Percentiles rank a stretch among this genome's conserved stretches.
Conservation (phyloP, 2,329 filamentous ascomycete genomes). For the Ophiocordyceps unilateralis region DNA sequence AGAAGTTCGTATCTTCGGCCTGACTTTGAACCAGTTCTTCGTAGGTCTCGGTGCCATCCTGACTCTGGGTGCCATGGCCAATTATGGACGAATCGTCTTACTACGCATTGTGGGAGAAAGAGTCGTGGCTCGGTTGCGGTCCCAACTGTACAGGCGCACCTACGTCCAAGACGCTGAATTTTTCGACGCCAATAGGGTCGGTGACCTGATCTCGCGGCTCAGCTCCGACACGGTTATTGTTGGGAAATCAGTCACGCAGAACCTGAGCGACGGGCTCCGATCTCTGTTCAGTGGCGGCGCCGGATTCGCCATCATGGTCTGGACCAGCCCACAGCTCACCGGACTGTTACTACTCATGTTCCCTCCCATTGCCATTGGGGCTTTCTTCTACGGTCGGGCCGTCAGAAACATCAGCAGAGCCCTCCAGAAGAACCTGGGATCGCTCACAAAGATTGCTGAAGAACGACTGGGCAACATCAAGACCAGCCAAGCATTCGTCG, state of each 20-base stretch:
- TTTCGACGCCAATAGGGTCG: slow-evolving; percentile 93
- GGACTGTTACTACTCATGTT: slow-evolving; percentile 74
- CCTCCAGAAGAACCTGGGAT: slow-evolving; percentile 87
- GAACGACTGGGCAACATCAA: slow-evolving; percentile 94
- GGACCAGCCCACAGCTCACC: slow-evolving; percentile 80
- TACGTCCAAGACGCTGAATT: slow-evolving; percentile 98
- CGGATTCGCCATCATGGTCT: slow-evolving; percentile 88
- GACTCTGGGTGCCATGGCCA: slow-evolving; percentile 69
- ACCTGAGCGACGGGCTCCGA: slow-evolving; percentile 87
- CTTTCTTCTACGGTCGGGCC: slow-evolving; percentile 78
- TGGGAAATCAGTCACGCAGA: slow-evolving; percentile 96
- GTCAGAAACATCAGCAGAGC: slow-evolving; percentile 80
- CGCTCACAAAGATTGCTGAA: slow-evolving; percentile 91
- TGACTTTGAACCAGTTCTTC: slow-evolving; percentile 81
- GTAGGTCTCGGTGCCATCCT: slow-evolving; percentile 59
- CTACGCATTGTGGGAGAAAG: slow-evolving; percentile 88
- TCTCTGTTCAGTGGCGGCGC: slow-evolving; percentile 79
- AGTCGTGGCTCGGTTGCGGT: slow-evolving; percentile 77
- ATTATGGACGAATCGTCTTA: slow-evolving; percentile 86
- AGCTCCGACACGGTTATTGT: slow-evolving; percentile 96
- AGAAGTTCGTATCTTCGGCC: slow-evolving; percentile 59
- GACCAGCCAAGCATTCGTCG: slow-evolving; percentile 90
- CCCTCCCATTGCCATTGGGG: slow-evolving; percentile 76
- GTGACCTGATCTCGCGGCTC: slow-evolving; percentile 86
- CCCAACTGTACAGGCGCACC: slow-evolving; percentile 77